Conservation (phyloP, 306 rosid species). For the Malus domestica region ASM211411v1 NC_041802.1:29313001-29313500, state of each 20-base stretch:
- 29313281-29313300: too few species aligned
- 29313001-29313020: conserved; percentile 28
- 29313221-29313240: not conserved
- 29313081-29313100: conserved; percentile 52
- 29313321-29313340: too few species aligned
- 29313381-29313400: too few species aligned
- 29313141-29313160: conserved; percentile 34
- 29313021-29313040: conserved; percentile 26
- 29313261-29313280: not conserved
- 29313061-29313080: conserved; percentile 19
- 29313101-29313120: conserved; percentile 35
- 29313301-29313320: too few species aligned
- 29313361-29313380: too few species aligned
- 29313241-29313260: not conserved
- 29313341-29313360: too few species aligned
- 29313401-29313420: too few species aligned
- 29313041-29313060: conserved; percentile 25
- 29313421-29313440: too few species aligned
- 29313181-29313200: not conserved
- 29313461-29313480: too few species aligned
- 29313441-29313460: too few species aligned
- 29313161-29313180: conserved; percentile 35
- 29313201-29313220: not conserved
- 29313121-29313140: conserved; percentile 29
- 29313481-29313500: too few species aligned